These are phyloP conservation scores for Pelargonium australe DNA, from an alignment of 441 rosid species.

Conservation along the genomic window DNA sequence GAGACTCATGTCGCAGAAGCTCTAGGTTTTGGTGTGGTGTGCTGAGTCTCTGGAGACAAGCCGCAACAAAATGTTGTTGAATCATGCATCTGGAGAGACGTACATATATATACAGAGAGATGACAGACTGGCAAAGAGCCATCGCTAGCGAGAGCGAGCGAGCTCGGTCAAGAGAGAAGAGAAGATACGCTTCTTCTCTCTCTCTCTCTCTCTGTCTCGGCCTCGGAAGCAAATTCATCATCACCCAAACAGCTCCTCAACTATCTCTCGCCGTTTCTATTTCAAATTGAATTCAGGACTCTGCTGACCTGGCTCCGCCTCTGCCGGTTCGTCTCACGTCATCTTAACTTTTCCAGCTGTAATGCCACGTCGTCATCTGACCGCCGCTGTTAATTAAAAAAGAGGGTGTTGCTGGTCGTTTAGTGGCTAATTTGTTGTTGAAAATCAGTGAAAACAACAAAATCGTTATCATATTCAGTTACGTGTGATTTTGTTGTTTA, in stretches of 20 bases:
- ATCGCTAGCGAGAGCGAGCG: not conserved
- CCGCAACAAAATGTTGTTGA: slow-evolving; percentile 2
- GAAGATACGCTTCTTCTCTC: not conserved
- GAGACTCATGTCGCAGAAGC: slow-evolving; percentile 41
- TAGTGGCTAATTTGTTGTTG: not conserved
- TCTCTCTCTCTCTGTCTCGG: not conserved
- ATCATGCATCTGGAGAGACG: not conserved
- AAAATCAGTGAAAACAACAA: too few relatives aligned
- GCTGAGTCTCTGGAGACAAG: slow-evolving; percentile 7
- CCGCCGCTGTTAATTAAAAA: not conserved
- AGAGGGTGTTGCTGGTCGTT: not conserved
- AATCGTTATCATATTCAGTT: too few relatives aligned
- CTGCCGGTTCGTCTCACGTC: not conserved
- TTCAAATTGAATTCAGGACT: not conserved
- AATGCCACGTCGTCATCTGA: not conserved
- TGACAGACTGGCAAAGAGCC: slow-evolving; percentile 29
- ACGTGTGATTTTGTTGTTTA: too few relatives aligned
- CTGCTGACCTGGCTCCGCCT: not conserved
- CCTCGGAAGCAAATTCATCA: too few relatives aligned
- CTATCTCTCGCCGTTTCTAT: not conserved
- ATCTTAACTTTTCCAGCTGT: not conserved
- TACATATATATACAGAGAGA: slow-evolving; percentile 15
- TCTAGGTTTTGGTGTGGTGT: not conserved
- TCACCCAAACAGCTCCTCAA: not conserved
- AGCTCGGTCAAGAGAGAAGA: not conserved